Percentiles rank a stretch among this genome's conserved stretches.
phyloP scores from a whole-genome alignment of 139 green algal genomes.

The Chlorella sp. region DNA sequence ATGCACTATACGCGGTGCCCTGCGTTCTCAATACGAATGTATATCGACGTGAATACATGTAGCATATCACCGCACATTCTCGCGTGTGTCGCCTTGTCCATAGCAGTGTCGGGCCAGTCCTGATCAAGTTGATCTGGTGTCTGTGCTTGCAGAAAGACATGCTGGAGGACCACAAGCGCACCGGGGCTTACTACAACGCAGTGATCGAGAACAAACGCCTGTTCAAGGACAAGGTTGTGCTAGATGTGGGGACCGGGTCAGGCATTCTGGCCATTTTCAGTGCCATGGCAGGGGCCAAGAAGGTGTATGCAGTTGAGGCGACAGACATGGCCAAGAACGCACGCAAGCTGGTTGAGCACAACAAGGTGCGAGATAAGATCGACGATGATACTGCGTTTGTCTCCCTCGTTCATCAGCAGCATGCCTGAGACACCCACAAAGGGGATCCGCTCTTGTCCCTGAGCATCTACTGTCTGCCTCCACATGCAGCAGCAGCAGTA shows the following conservation, averaged over 20 bases:
- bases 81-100: too few relatives aligned
- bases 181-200: slow-evolving; percentile 84
- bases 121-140: too few relatives aligned
- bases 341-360: slow-evolving; percentile 64
- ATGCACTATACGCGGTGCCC: too few relatives aligned
- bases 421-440: too few relatives aligned
- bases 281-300: slow-evolving; percentile 66
- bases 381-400: background rate
- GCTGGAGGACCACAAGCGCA: slow-evolving; percentile 95
- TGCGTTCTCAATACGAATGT: too few relatives aligned
- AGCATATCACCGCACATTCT: too few relatives aligned
- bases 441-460: too few relatives aligned
- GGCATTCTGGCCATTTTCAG: slow-evolving; percentile 96
- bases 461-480: too few relatives aligned
- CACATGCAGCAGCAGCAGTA: too few relatives aligned
- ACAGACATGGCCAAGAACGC: slow-evolving; percentile 89
- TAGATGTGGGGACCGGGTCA: slow-evolving; percentile 94
- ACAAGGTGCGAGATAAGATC: slow-evolving; percentile 77
- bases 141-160: slow-evolving; percentile 95
- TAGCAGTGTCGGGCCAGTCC: too few relatives aligned
- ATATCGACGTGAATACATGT: too few relatives aligned
- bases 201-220: slow-evolving; percentile 35
- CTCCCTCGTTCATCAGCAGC: slow-evolving; percentile 12
- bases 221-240: slow-evolving; percentile 57
- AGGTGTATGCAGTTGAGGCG: slow-evolving; percentile 84